Base-by-base conservation (phyloP, 139 green algal species). In the Haematococcus lacustris region DNA sequence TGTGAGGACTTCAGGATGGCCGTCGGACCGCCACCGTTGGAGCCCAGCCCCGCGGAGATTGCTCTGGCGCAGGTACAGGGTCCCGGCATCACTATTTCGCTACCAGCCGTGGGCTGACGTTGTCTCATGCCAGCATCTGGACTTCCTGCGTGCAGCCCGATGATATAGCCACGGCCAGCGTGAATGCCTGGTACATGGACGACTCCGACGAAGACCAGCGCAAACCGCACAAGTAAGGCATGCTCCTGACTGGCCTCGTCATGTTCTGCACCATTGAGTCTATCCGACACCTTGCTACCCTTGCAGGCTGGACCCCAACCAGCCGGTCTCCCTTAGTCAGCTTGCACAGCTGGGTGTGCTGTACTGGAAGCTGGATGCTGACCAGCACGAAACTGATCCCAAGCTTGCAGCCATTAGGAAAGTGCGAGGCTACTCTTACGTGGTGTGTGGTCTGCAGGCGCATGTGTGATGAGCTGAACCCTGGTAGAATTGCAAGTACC, bases 161-260 rank as follows among this genome's bases (percentile, higher is more conserved):
- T 30, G 53, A 64, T 26, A 21, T 26, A 7, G 17, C 53, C 13
- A 64, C 13, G 26, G 53, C 53, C 21, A 35, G 23, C 4, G 51
- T 70, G 32, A 21, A 70, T 37, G 87, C 89, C 0, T 97, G 91
- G 91, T 96, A 94, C 78, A 97, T 97, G 92, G 91, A 96, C 72
- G 78, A 90, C 50, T 80, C 68, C 0, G 66, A 75, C 0, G 76
- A 81, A 26, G 92, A 97, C 71, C 92, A 97, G 75, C 79, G 90
- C 0, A 38, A 84, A 25, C 82, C 84, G 0, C 91, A 96, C 79
- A 89, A 76, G 91, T 91, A 62, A 47, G 79, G 17, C 38, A 6
- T 50, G 28, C 47, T 43, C 3, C 1, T 61, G 21, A 28, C 28
- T 38, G 25, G 4, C 34, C 25, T 60, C 40, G 38, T 43, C 34